These are phyloP conservation scores for Phytophthora rubi DNA, from an alignment of 352 stramenopile species.

Conservation along the genomic window DNA sequence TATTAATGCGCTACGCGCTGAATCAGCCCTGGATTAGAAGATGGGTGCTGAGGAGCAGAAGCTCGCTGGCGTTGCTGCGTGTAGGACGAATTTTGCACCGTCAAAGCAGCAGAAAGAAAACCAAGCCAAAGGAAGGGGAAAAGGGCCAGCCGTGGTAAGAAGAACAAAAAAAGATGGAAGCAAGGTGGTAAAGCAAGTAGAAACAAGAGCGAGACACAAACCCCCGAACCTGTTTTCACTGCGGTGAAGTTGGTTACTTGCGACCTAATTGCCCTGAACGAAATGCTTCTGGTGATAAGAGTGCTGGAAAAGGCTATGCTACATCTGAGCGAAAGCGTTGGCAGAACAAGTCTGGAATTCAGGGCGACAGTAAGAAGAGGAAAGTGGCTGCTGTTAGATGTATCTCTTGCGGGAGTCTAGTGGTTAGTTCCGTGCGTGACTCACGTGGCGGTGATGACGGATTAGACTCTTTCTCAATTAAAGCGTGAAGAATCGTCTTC, in stretches of 20 bases:
- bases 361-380: background rate
- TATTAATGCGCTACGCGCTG: background rate
- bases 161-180: too few relatives aligned
- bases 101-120: too few relatives aligned
- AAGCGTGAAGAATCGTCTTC: too few relatives aligned
- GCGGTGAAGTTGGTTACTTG: slow-evolving; percentile 13
- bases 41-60: slow-evolving; percentile 11
- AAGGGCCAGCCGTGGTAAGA: too few relatives aligned
- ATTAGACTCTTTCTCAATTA: too few relatives aligned
- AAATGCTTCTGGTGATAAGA: slow-evolving; percentile 5
- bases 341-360: slow-evolving; percentile 4
- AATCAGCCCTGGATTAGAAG: slow-evolving; percentile 7
- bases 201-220: too few relatives aligned
- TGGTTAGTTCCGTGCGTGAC: slow-evolving; percentile 6
- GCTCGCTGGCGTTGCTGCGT: slow-evolving; percentile 8
- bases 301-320: background rate
- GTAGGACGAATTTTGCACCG: background rate
- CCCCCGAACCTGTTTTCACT: too few relatives aligned
- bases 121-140: too few relatives aligned
- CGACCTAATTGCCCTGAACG: slow-evolving; percentile 3
- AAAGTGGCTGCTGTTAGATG: slow-evolving; percentile 3
- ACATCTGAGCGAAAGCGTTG: slow-evolving; percentile 14
- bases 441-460: slow-evolving; percentile 4
- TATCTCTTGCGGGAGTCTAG: slow-evolving; percentile 1
- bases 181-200: too few relatives aligned